phyloP scores from a whole-genome alignment of 331 rosid genomes.

The Ulmus americana region DNA sequence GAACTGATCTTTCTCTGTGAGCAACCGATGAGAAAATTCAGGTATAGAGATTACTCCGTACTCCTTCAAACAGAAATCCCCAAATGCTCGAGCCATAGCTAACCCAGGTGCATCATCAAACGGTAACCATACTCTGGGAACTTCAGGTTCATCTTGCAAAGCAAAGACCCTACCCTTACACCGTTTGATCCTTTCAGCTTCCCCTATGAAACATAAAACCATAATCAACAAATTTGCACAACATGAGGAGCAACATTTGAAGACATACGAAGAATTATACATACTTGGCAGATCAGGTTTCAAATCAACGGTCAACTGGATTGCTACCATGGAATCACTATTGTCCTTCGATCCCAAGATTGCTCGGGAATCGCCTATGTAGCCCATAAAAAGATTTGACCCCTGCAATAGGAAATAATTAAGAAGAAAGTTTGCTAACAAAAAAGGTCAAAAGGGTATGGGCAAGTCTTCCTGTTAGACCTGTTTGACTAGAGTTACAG shows the following conservation, averaged over 20 bases:
- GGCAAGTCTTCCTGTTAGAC: slow-evolving; percentile 31
- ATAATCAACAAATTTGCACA: slow-evolving; percentile 9
- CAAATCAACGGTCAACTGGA: slow-evolving; percentile 82
- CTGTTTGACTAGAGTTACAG: slow-evolving; percentile 80
- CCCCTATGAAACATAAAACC: slow-evolving; percentile 39
- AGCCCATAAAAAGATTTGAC: slow-evolving; percentile 70
- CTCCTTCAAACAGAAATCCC: slow-evolving; percentile 94
- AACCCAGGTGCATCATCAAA: slow-evolving; percentile 91
- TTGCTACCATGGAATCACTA: slow-evolving; percentile 61
- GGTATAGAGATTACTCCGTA: slow-evolving; percentile 93
- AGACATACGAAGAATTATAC: slow-evolving; percentile 15
- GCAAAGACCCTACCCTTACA: slow-evolving; percentile 94
- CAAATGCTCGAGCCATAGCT: slow-evolving; percentile 99
- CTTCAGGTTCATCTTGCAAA: slow-evolving; percentile 96
- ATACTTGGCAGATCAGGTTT: slow-evolving; percentile 93
- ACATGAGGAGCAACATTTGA: slow-evolving; percentile 8
- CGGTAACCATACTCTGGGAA: slow-evolving; percentile 86
- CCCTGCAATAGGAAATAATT: slow-evolving; percentile 48
- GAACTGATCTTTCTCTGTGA: slow-evolving; percentile 76
- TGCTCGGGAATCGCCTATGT: slow-evolving; percentile 92
- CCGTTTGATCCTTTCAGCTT: slow-evolving; percentile 80
- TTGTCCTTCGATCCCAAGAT: slow-evolving; percentile 79
- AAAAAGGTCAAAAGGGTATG: slow-evolving; percentile 11
- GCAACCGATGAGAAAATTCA: slow-evolving; percentile 62
- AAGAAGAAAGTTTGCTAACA: slow-evolving; percentile 14